phyloP scores from a whole-genome alignment of 345 rosid genomes.

The Lepidium sativum region DNA sequence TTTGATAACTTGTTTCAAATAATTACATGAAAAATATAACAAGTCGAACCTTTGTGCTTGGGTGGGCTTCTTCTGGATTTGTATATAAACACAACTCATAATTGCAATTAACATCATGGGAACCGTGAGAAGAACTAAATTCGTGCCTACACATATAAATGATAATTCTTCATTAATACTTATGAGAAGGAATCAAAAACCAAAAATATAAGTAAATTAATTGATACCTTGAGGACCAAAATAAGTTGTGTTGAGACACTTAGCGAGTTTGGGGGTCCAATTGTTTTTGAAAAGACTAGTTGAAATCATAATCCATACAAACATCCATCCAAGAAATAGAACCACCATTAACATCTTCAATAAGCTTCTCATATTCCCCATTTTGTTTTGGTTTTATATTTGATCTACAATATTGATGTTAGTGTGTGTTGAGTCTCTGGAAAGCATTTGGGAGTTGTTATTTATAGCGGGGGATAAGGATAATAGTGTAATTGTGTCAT shows the following conservation, averaged over 20 bases:
- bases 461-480: slow-evolving; percentile 8
- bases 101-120: slow-evolving; percentile 56
- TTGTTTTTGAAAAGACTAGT: slow-evolving; percentile 30
- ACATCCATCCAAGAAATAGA: slow-evolving; percentile 43
- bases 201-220: not conserved
- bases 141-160: slow-evolving; percentile 35
- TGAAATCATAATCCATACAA: slow-evolving; percentile 47
- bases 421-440: not conserved
- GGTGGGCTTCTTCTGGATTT: slow-evolving; percentile 32
- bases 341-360: slow-evolving; percentile 27
- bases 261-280: slow-evolving; percentile 38
- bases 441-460: not conserved
- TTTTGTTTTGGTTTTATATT: not conserved
- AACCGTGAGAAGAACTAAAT: slow-evolving; percentile 48
- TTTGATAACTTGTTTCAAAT: not conserved
- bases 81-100: slow-evolving; percentile 54
- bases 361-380: slow-evolving; percentile 10
- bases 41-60: slow-evolving; percentile 9
- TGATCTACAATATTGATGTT: not conserved
- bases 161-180: not conserved
- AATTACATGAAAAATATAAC: not conserved
- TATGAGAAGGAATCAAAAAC: not conserved
- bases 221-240: slow-evolving; percentile 47
- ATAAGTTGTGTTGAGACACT: slow-evolving; percentile 39
- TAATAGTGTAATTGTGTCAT: not conserved